These are phyloP conservation scores for Hypoxylon sp. DNA, from an alignment of 2,329 filamentous ascomycete genomes.

Conservation along the genomic window DNA sequence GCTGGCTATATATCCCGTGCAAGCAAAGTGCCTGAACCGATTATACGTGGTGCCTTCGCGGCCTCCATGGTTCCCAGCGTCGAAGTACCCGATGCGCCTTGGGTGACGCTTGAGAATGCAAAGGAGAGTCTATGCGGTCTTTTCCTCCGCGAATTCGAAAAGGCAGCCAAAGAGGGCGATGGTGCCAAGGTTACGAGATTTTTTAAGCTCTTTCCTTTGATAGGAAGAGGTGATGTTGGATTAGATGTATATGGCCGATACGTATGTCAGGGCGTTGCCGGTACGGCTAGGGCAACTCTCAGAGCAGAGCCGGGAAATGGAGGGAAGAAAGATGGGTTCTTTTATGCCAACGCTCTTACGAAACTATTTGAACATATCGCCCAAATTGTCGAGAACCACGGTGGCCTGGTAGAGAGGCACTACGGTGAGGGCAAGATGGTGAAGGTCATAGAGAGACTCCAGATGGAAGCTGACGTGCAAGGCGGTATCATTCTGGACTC, in stretches of 20 bases:
- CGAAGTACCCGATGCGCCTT: slow-evolving; percentile 93
- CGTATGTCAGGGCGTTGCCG: slow-evolving; percentile 94
- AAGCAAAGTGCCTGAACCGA: slow-evolving; percentile 82
- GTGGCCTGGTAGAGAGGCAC: slow-evolving; percentile 90
- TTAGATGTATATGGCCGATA: slow-evolving; percentile 96
- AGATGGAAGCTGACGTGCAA: slow-evolving; percentile 95
- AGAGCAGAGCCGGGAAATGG: slow-evolving; percentile 75
- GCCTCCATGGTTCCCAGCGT: slow-evolving; percentile 94
- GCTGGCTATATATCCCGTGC: slow-evolving; percentile 90
- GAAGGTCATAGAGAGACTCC: slow-evolving; percentile 90
- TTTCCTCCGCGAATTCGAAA: slow-evolving; percentile 95
- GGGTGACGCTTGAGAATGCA: slow-evolving; percentile 86
- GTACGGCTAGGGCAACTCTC: slow-evolving; percentile 83
- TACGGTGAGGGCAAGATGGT: slow-evolving; percentile 96
- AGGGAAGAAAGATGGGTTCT: slow-evolving; percentile 82
- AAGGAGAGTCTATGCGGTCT: slow-evolving; percentile 90
- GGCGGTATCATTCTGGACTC: slow-evolving; percentile 96
- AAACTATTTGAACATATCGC: slow-evolving; percentile 98
- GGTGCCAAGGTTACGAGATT: slow-evolving; percentile 92
- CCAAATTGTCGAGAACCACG: slow-evolving; percentile 94
- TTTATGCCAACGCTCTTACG: slow-evolving; percentile 91
- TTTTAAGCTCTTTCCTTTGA: slow-evolving; percentile 97
- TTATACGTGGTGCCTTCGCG: slow-evolving; percentile 88
- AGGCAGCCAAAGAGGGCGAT: slow-evolving; percentile 88
- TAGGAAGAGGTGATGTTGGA: slow-evolving; percentile 88